phyloP scores from a whole-genome alignment of 257 asterid species.

The Solanum chmielewskii region DNA sequence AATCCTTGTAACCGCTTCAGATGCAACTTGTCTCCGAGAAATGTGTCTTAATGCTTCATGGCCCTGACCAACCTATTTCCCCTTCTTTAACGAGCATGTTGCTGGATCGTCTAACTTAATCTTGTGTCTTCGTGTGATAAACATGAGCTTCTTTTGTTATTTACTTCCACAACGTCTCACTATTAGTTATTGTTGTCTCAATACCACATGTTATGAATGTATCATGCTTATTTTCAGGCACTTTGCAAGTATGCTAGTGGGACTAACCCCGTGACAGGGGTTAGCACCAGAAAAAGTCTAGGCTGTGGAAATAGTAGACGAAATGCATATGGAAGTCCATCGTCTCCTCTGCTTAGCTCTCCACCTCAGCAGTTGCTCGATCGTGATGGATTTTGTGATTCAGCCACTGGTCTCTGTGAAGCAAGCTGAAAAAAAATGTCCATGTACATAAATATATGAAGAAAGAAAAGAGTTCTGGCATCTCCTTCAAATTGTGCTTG shows the following conservation, averaged over 20 bases:
- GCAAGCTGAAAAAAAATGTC: constrained; percentile 1
- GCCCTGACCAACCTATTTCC: not conserved
- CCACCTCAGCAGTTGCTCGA: constrained; percentile 87
- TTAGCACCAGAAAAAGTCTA: constrained; percentile 76
- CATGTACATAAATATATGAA: not conserved
- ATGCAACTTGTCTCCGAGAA: not conserved
- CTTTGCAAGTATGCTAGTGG: constrained; percentile 95
- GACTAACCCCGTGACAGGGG: constrained; percentile 83
- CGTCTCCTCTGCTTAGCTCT: constrained; percentile 86
- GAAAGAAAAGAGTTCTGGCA: not conserved
- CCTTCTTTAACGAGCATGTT: not conserved
- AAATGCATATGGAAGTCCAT: constrained; percentile 91
- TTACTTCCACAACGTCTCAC: not conserved
- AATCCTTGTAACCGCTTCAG: not conserved
- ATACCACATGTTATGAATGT: not conserved
- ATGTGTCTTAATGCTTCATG: not conserved
- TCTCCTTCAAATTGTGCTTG: not conserved
- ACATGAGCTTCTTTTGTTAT: not conserved
- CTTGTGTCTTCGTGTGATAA: not conserved
- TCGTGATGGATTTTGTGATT: constrained; percentile 82
- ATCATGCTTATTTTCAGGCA: constrained; percentile 38
- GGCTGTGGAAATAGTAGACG: constrained; percentile 90
- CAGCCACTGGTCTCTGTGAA: constrained; percentile 74
- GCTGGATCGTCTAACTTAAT: not conserved
- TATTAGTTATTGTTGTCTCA: not conserved